These are phyloP conservation scores for Candida boidinii DNA, from an alignment of 805 yeast species.

Conservation along the genomic window DNA sequence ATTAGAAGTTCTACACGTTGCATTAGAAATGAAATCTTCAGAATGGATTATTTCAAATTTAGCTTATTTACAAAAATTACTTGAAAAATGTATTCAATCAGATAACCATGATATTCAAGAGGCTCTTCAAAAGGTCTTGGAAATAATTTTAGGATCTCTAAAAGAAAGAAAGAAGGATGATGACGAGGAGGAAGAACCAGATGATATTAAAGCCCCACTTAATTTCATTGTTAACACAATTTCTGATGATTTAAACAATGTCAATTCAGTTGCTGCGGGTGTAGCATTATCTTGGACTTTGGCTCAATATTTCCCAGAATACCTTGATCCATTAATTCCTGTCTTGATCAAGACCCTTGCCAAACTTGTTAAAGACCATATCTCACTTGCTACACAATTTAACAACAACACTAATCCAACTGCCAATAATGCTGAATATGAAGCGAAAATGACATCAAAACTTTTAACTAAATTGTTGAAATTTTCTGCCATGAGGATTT, in stretches of 20 bases:
- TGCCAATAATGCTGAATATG: constrained; percentile 39
- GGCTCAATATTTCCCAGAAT: constrained; percentile 63
- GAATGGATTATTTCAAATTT: constrained; percentile 76
- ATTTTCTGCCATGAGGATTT: constrained; percentile 71
- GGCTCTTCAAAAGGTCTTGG: constrained; percentile 65
- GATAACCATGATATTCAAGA: constrained; percentile 85
- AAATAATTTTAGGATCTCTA: constrained; percentile 61
- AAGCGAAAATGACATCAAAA: constrained; percentile 72
- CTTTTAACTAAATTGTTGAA: constrained; percentile 69
- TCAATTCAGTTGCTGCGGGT: constrained; percentile 80
- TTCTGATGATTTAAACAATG: constrained; percentile 64
- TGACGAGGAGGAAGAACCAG: constrained; percentile 48
- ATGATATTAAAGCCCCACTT: constrained; percentile 56
- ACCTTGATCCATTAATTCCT: constrained; percentile 68
- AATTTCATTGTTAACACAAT: constrained; percentile 56
- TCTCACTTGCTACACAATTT: constrained; percentile 52
- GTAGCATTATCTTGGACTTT: constrained; percentile 77
- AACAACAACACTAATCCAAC: constrained; percentile 20
- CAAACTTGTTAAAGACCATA: constrained; percentile 82
- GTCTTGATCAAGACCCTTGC: constrained; percentile 80
- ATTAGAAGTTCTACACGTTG: constrained; percentile 77
- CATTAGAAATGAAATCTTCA: constrained; percentile 66
- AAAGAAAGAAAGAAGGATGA: constrained; percentile 31
- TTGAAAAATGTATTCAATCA: constrained; percentile 75
- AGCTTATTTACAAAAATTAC: constrained; percentile 56